A percentile compares a stretch with the other conserved stretches of the same genome.
Conservation (phyloP, 2,329 filamentous ascomycete genomes). For the Penicillium sp. region DNA sequence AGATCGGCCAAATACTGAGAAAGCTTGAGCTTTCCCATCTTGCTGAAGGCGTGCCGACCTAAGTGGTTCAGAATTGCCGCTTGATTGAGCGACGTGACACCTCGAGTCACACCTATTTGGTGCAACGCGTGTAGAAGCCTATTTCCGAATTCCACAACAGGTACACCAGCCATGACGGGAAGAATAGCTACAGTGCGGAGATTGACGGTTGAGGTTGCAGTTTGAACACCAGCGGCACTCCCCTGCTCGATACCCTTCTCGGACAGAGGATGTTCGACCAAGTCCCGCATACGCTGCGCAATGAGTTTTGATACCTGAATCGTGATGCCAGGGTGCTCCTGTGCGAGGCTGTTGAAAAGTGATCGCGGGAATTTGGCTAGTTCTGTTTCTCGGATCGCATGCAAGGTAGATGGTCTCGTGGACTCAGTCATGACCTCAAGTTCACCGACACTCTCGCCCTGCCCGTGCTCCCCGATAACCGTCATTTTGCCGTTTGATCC, state of each 20-base stretch:
- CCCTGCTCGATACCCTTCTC: conserved; percentile 65
- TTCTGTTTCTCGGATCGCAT: conserved; percentile 95
- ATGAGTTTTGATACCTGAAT: conserved; percentile 99
- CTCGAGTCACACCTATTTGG: conserved; percentile 86
- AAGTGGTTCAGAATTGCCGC: conserved; percentile 92
- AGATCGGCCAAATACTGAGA: conserved; percentile 95
- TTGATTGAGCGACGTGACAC: conserved; percentile 89
- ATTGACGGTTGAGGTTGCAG: conserved; percentile 81
- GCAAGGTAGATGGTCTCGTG: conserved; percentile 81
- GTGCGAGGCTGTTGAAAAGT: conserved; percentile 93
- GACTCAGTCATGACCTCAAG: conserved; percentile 96
- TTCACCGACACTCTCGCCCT: conserved; percentile 96
- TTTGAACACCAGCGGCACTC: conserved; percentile 52
- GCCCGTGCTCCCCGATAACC: conserved; percentile 88
- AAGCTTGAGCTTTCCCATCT: conserved; percentile 94
- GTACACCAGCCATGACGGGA: conserved; percentile 86
- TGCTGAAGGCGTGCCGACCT: conserved; percentile 92
- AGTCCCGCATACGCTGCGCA: conserved; percentile 85
- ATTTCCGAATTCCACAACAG: conserved; percentile 92
- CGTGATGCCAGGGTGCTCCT: conserved; percentile 96
- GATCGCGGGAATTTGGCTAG: conserved; percentile 94
- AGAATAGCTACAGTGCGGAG: conserved; percentile 89
- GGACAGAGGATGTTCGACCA: conserved; percentile 78
- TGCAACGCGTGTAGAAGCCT: conserved; percentile 82
- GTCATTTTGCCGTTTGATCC: conserved; percentile 77